These are phyloP conservation scores for Sphaerobolus stellatus DNA, from an alignment of 1,284 basidiomycete genomes.

Conservation along the genomic window DNA sequence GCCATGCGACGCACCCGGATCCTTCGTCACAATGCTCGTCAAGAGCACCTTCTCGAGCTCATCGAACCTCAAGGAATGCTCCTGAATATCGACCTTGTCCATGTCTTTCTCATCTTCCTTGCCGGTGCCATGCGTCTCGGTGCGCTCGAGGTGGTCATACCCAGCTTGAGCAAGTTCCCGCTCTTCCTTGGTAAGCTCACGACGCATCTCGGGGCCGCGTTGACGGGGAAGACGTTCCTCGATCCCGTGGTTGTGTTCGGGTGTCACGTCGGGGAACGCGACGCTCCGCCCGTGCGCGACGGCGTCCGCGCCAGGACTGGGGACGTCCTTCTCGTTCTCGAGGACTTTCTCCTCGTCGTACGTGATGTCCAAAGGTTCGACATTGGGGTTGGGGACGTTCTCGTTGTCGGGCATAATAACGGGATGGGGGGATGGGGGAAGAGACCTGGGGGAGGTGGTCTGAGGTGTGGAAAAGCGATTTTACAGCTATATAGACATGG, in stretches of 20 bases:
- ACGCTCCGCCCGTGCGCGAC: constrained; percentile 33
- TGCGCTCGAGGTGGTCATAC: constrained; percentile 57
- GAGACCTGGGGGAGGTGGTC: background rate
- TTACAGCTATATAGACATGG: background rate
- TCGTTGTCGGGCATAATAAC: background rate
- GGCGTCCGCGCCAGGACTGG: constrained; percentile 22
- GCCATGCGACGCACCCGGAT: constrained; percentile 51
- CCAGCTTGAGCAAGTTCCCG: constrained; percentile 65
- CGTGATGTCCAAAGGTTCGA: background rate
- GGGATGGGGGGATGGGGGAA: background rate
- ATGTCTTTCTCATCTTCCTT: constrained; percentile 31
- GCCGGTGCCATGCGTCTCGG: constrained; percentile 12
- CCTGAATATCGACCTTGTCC: constrained; percentile 51
- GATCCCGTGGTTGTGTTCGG: constrained; percentile 26
- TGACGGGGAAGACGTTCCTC: constrained; percentile 42
- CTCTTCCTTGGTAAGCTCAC: constrained; percentile 65
- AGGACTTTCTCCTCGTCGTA: constrained; percentile 14
- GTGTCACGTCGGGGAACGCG: constrained; percentile 49
- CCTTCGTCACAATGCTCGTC: constrained; percentile 53
- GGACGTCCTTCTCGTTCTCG: constrained; percentile 17
- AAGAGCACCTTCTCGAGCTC: constrained; percentile 42
- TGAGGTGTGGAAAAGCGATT: background rate
- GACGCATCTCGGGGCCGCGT: constrained; percentile 55
- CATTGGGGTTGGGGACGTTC: background rate
- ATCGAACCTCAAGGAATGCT: constrained; percentile 50